A percentile compares a stretch with the other conserved stretches of the same genome.
Conservation (phyloP, 129 eudicot genomes). For the Saussurea involucrata region DNA sequence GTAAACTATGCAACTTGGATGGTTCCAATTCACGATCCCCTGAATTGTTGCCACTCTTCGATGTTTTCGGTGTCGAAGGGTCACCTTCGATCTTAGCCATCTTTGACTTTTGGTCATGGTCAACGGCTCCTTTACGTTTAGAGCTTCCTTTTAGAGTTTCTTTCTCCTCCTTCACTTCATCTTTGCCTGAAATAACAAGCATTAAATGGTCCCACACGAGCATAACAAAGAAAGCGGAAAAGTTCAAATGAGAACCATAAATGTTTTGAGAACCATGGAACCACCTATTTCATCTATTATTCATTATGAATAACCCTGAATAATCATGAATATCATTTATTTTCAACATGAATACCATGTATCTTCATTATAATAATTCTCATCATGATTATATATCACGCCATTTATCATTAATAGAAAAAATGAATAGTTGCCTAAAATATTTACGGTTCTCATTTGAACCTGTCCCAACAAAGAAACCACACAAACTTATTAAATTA, state of each 20-base stretch:
- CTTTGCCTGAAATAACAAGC: slow-evolving; percentile 34
- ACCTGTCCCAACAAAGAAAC: neutral
- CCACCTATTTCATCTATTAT: too few species aligned
- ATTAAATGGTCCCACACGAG: neutral
- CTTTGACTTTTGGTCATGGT: slow-evolving; percentile 50
- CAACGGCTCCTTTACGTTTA: slow-evolving; percentile 61
- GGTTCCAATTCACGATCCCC: slow-evolving; percentile 23
- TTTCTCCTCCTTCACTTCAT: slow-evolving; percentile 40
- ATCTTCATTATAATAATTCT: too few species aligned
- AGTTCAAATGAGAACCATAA: neutral
- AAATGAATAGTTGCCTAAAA: neutral
- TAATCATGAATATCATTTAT: neutral
- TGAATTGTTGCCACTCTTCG: slow-evolving; percentile 12
- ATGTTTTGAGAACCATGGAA: neutral
- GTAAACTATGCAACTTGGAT: slow-evolving; percentile 40
- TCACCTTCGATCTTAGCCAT: slow-evolving; percentile 50
- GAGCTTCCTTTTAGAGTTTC: slow-evolving; percentile 43
- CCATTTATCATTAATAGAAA: neutral
- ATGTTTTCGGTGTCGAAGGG: slow-evolving; percentile 24
- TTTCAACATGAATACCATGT: neutral
- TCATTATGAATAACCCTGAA: neutral
- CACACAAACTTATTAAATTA: neutral
- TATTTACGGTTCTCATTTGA: neutral
- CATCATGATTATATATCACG: neutral
- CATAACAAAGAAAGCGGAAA: neutral